Evolutionary conservation across 2,329 filamentous ascomycete species (phyloP).

Genomic region (Fusarium nelsonii): DNA sequence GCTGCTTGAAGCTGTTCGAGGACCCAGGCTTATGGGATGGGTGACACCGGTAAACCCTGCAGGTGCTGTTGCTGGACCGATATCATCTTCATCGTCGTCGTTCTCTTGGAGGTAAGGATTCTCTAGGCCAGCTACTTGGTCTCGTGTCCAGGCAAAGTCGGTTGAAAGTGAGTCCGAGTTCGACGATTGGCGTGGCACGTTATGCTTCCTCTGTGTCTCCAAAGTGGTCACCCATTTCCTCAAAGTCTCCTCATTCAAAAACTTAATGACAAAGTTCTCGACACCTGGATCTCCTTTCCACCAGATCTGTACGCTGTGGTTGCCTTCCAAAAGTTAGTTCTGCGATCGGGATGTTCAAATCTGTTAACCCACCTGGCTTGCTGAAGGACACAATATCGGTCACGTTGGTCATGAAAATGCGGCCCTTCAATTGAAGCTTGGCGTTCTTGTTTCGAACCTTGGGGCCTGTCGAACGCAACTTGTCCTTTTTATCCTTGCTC

Average conservation of each 20-base stretch:
- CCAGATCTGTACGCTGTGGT: constrained; percentile 96
- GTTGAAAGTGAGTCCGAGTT: constrained; percentile 68
- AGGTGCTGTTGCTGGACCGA: constrained; percentile 54
- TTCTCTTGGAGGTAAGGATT: constrained; percentile 83
- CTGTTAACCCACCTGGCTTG: constrained; percentile 78
- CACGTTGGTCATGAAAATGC: constrained; percentile 99
- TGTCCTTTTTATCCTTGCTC: constrained; percentile 80
- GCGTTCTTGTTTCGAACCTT: constrained; percentile 75
- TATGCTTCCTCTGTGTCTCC: constrained; percentile 78
- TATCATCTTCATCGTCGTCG: constrained; percentile 69
- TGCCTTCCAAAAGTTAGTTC: constrained; percentile 68
- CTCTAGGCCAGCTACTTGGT: constrained; percentile 73
- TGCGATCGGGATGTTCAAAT: background rate
- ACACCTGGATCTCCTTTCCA: constrained; percentile 98
- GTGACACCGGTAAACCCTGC: constrained; percentile 52
- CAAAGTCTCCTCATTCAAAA: constrained; percentile 90
- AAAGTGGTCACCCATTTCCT: constrained; percentile 90
- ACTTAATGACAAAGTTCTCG: constrained; percentile 96
- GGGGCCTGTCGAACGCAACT: constrained; percentile 66
- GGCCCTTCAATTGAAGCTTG: constrained; percentile 93
- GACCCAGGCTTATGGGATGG: constrained; percentile 45
- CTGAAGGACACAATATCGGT: constrained; percentile 90
- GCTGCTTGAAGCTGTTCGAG: constrained; percentile 71
- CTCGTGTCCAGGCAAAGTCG: constrained; percentile 84
- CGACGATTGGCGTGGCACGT: constrained; percentile 62